phyloP scores from a whole-genome alignment of 2,329 filamentous ascomycete genomes.

The Arthrobotrys megalospora region DNA sequence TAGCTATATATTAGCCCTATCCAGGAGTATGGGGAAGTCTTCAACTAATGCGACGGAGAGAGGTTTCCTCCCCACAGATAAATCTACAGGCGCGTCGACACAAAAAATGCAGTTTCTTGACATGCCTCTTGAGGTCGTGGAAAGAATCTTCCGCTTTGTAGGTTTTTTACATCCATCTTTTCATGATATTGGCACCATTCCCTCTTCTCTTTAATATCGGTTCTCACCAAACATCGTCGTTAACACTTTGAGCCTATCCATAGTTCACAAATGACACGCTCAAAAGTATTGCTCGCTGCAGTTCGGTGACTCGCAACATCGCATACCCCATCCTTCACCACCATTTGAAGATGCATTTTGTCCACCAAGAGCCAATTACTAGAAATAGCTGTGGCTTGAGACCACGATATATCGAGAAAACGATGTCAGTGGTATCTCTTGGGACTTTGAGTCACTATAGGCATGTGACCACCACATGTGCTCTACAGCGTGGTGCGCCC shows the following conservation, averaged over 20 bases:
- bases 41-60: too few species aligned
- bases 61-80: too few species aligned
- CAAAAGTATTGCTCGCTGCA: background rate
- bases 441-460: background rate
- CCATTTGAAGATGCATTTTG: background rate
- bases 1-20: too few species aligned
- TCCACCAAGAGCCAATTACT: background rate
- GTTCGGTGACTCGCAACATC: background rate
- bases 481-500: background rate
- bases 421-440: background rate
- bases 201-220: too few species aligned
- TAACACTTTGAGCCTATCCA: background rate
- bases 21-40: too few species aligned
- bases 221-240: background rate
- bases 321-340: background rate
- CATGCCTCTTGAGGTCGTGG: background rate
- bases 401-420: background rate
- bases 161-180: background rate
- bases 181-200: too few species aligned
- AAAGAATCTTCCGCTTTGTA: background rate
- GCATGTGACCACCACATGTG: background rate
- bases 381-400: background rate
- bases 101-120: background rate
- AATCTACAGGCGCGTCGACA: too few species aligned
- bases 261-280: background rate